phyloP scores from a whole-genome alignment of 1,139 yeast genomes.

The Kurtzmaniella natalensis region DNA sequence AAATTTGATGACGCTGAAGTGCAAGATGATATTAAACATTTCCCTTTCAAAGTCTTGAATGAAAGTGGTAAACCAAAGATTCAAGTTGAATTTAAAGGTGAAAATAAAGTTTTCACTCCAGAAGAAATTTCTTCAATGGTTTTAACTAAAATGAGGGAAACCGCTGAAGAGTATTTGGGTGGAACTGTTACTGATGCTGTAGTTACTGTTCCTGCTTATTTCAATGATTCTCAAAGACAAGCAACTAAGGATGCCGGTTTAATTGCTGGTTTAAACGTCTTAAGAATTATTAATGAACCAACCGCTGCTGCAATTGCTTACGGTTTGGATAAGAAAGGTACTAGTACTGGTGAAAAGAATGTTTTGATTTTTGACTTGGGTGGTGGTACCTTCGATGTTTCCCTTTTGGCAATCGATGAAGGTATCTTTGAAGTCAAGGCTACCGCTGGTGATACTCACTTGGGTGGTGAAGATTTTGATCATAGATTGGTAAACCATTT shows the following conservation, averaged over 20 bases:
- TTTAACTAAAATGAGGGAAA: conserved; percentile 60
- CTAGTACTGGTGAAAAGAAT: conserved; percentile 24
- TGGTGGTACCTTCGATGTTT: conserved; percentile 99
- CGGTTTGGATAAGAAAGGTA: conserved; percentile 64
- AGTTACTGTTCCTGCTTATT: conserved; percentile 66
- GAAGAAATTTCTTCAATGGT: conserved; percentile 67
- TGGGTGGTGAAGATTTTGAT: conserved; percentile 82
- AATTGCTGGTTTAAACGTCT: conserved; percentile 56
- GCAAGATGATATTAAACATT: conserved; percentile 53
- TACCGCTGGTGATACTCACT: conserved; percentile 97
- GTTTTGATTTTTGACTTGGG: conserved; percentile 92
- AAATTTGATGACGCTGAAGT: conserved; percentile 58
- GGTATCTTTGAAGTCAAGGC: conserved; percentile 97
- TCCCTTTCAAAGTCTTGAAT: conserved; percentile 58
- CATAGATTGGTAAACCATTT: conserved; percentile 34
- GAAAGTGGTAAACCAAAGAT: conserved; percentile 57
- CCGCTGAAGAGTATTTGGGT: conserved; percentile 65
- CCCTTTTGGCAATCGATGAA: conserved; percentile 85
- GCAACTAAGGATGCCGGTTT: conserved; percentile 62
- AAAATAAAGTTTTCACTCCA: conserved; percentile 58
- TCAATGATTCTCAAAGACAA: conserved; percentile 61
- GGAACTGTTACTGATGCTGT: conserved; percentile 62
- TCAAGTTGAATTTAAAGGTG: conserved; percentile 63
- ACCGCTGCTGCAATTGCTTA: conserved; percentile 64
- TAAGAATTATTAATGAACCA: conserved; percentile 60